Evolutionary conservation across 1,284 basidiomycete genomes (phyloP).

Genomic region (Pulveroboletus sp.): DNA sequence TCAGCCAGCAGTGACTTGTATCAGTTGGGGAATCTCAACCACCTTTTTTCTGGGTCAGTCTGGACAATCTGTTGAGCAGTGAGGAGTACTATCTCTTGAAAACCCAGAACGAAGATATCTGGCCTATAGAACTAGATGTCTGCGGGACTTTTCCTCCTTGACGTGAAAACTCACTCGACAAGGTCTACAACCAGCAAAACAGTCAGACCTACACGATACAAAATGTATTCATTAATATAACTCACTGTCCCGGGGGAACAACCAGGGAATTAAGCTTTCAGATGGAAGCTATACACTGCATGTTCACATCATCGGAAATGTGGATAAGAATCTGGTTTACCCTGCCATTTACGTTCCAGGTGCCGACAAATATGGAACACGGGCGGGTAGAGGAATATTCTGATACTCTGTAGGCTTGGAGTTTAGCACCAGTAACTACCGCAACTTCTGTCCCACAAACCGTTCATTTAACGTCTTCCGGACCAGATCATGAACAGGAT

Average conservation of each 20-base stretch:
- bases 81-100: constrained; percentile 97
- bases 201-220: constrained; percentile 7
- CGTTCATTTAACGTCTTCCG: constrained; percentile 68
- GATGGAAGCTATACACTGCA: constrained; percentile 57
- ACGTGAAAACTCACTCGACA: constrained; percentile 52
- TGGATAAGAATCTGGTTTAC: constrained; percentile 43
- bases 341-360: constrained; percentile 95
- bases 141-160: neutral
- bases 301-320: constrained; percentile 17
- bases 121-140: constrained; percentile 53
- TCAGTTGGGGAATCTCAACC: neutral
- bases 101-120: constrained; percentile 89
- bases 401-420: constrained; percentile 49
- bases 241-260: constrained; percentile 81
- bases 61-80: constrained; percentile 97
- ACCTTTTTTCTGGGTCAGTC: constrained; percentile 94
- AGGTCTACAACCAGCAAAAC: constrained; percentile 42
- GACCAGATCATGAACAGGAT: constrained; percentile 91
- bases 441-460: constrained; percentile 35
- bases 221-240: constrained; percentile 11
- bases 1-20: neutral
- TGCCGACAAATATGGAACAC: constrained; percentile 84
- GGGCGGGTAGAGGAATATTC: constrained; percentile 85
- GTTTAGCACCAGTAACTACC: neutral
- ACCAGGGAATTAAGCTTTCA: constrained; percentile 87